Percentiles rank a stretch among this genome's conserved stretches.
Evolutionary conservation across 202 grass and related monocot genomes (phyloP).

Genomic region (Thinopyrum obtusiflorum): DNA sequence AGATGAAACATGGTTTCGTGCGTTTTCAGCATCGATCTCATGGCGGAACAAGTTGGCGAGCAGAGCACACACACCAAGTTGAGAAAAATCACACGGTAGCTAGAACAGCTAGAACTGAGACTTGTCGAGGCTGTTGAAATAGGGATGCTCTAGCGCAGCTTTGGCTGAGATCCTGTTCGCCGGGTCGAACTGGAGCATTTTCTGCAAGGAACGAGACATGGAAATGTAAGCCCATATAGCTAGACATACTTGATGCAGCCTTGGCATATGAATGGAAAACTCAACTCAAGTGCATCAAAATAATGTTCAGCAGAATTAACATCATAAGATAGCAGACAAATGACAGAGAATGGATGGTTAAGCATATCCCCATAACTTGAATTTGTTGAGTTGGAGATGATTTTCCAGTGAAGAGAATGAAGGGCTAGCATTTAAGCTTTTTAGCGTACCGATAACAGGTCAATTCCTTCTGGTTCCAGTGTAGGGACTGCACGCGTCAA

Average conservation of each 20-base stretch:
- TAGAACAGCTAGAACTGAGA: conserved; percentile 81
- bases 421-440: background rate
- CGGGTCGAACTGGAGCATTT: conserved; percentile 83
- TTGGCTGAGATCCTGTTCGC: conserved; percentile 77
- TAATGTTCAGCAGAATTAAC: background rate
- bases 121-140: conserved; percentile 69
- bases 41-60: background rate
- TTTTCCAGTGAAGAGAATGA: background rate
- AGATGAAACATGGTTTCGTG: background rate
- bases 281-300: background rate
- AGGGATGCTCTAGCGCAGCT: conserved; percentile 64
- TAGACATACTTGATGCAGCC: background rate
- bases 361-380: background rate
- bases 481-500: conserved; percentile 58
- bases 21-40: background rate
- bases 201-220: conserved; percentile 39
- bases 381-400: background rate
- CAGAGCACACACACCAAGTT: background rate
- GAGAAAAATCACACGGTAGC: background rate
- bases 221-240: background rate
- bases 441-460: conserved; percentile 64
- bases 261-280: background rate
- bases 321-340: background rate
- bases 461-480: conserved; percentile 61
- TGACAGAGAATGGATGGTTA: background rate